Evolutionary conservation across 768 basidiomycete genomes (phyloP), one percentile per base, ranked within the genome.

Genomic region (Tricholoma flavovirens): DNA sequence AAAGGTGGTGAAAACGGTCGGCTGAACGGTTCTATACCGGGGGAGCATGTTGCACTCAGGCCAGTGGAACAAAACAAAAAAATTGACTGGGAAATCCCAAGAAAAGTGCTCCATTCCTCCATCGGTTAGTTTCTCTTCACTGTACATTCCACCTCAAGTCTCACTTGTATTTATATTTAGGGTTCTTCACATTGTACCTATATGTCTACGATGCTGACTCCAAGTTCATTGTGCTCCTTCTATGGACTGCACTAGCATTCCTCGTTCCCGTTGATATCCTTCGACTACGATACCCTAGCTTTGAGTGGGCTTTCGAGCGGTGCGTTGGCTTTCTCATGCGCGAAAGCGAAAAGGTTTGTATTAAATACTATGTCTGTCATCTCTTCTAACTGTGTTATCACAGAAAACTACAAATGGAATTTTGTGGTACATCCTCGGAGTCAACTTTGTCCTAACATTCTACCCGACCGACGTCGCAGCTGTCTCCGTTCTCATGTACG

Each of bases 341-440:
- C 9, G 91, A 95, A 59, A 83, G 83, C 59, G 93, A 95, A 75
- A 86, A 83, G 74, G 88, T 87, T 61, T 52, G 76, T 60, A 11
- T 43, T 55, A 21, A 33, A n/a, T 22, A 14, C 29, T 51, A 38
- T 14, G 43, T 29, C 42, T 6, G 12, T 38, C 24, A 14, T 49
- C 21, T 30, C 51, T 2, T 49, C 33, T 60, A 55, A 49, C 53
- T 55, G 15, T 49, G 11, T 17, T 22, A 43, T 35, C 26, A 29
- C 59, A 90, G 84, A 76, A 83, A 66, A 75, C 81, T 29, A 80
- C 86, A 9, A 96, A 97, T 64, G 94, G 94, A 1, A 90, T 94
- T 26, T 83, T 96, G 56, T 81, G 89, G 91, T 97, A 96, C 68
- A 85, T 96, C 56, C 70, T 95, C 22, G 94, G 94, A 15, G 91